These are phyloP conservation scores for Pleochaeta shiraiana DNA, from an alignment of 2,329 filamentous ascomycete species.

Conservation along the genomic window DNA sequence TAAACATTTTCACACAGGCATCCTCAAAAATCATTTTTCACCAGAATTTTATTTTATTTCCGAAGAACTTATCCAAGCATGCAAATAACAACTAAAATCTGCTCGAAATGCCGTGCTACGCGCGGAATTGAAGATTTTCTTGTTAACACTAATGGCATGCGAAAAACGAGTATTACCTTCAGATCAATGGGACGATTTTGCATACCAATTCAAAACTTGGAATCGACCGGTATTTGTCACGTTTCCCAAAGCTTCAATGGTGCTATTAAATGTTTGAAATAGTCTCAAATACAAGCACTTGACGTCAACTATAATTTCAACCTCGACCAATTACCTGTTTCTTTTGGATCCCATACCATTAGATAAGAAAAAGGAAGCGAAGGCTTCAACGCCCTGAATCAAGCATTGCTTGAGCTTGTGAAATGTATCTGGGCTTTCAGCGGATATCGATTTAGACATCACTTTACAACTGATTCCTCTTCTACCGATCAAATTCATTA, in stretches of 20 bases:
- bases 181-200: not conserved
- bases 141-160: not conserved
- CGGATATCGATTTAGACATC: not conserved
- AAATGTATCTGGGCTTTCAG: not conserved
- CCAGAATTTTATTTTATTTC: too few relatives aligned
- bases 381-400: not conserved
- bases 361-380: not conserved
- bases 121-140: not conserved
- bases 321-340: not conserved
- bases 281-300: not conserved
- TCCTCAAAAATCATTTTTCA: too few relatives aligned
- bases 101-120: not conserved
- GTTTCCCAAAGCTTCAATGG: not conserved
- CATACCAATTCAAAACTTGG: not conserved
- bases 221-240: not conserved
- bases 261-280: not conserved
- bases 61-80: too few relatives aligned
- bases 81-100: not conserved
- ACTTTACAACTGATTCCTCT: too few relatives aligned
- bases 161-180: not conserved
- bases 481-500: not conserved
- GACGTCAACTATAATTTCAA: not conserved
- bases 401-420: not conserved
- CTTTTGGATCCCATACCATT: not conserved
- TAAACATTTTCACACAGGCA: too few relatives aligned